Percentiles rank a stretch among this genome's conserved stretches.
phyloP scores from a whole-genome alignment of 495 filamentous ascomycete genomes.

The Glonium stellatum region DNA sequence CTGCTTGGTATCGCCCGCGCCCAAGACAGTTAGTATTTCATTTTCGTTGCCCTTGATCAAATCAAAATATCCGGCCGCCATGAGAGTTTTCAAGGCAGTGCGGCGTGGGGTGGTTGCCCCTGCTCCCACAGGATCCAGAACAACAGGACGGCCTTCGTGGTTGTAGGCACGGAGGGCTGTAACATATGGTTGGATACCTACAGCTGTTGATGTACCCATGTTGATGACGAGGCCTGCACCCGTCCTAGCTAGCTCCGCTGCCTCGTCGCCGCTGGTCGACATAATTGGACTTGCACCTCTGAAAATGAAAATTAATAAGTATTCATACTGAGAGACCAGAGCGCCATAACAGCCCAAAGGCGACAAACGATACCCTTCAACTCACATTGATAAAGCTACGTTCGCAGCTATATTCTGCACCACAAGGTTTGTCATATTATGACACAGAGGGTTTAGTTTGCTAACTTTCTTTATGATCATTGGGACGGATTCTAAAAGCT shows the following conservation, averaged over 20 bases:
- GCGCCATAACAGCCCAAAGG: too few species aligned
- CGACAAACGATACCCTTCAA: background rate
- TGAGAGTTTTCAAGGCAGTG: slow-evolving; percentile 61
- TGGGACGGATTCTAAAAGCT: background rate
- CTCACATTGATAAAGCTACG: slow-evolving; percentile 66
- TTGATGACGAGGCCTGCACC: slow-evolving; percentile 75
- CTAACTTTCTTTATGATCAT: slow-evolving; percentile 52
- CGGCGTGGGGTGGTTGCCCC: slow-evolving; percentile 74
- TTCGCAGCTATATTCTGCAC: slow-evolving; percentile 93
- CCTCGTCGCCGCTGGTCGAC: slow-evolving; percentile 80
- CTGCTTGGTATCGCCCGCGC: slow-evolving; percentile 48
- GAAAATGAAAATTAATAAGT: background rate
- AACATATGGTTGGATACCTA: slow-evolving; percentile 60
- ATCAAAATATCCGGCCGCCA: slow-evolving; percentile 68
- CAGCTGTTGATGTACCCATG: slow-evolving; percentile 82
- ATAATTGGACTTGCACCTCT: slow-evolving; percentile 88
- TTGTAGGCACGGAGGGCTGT: slow-evolving; percentile 74
- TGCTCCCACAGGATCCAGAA: slow-evolving; percentile 88
- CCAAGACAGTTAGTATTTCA: slow-evolving; percentile 70
- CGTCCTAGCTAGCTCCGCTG: slow-evolving; percentile 62
- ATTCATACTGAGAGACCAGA: too few species aligned
- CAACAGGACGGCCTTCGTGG: slow-evolving; percentile 58
- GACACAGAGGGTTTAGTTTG: slow-evolving; percentile 63
- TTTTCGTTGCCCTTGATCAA: slow-evolving; percentile 94
- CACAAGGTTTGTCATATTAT: slow-evolving; percentile 95